Evolutionary conservation across 2,329 filamentous ascomycete genomes (phyloP), one percentile per base, ranked within the genome.

Genomic region (Exophiala viscosa): DNA sequence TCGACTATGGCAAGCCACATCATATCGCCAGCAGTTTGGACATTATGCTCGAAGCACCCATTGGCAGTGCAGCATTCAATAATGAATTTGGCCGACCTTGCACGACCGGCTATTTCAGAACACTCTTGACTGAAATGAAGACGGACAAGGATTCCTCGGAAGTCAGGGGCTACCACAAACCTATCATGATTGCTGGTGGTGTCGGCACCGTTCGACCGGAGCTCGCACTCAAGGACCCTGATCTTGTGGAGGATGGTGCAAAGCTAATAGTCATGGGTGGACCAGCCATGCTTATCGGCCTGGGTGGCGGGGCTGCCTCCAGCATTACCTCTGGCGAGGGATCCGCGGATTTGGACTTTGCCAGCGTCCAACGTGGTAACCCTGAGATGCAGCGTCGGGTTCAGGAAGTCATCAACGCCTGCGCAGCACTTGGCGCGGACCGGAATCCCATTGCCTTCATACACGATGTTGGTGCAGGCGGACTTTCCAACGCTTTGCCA

Each of bases 341-440:
- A 31, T 93, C 88, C 42, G 90, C 91, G 0, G 91, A 96, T 61
- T 79, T 99, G 2, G 93, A 99, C 69, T 99, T 97, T 71, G 90
- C 92, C 64, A 96, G 90, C 74, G 93, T 99, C 31, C 93, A 99
- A 73, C 81, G 93, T 73, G 93, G 92, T 42, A 99, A 99, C 66
- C 91, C 93, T 1, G 93, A 99, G 73, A 92, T 97, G 70, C 90
- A 99, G 71, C 81, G 93, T 58, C 82, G 93, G 63, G 93, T 92
- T 1, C 93, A 99, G 73, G 95, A 97, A 82, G 93, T 99, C 60
- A 99, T 99, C 71, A 93, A 97, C 70, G 86, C 90, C 3, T 99
- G 93, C 69, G 84, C 88, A 23, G 86, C 89, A 2, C 81, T 97
- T 63, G 92, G 91, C 13, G 76, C 84, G 3, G 78, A 90, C 59